phyloP scores from a whole-genome alignment of 805 yeast species.

The Barnettozyma salicaria region DNA sequence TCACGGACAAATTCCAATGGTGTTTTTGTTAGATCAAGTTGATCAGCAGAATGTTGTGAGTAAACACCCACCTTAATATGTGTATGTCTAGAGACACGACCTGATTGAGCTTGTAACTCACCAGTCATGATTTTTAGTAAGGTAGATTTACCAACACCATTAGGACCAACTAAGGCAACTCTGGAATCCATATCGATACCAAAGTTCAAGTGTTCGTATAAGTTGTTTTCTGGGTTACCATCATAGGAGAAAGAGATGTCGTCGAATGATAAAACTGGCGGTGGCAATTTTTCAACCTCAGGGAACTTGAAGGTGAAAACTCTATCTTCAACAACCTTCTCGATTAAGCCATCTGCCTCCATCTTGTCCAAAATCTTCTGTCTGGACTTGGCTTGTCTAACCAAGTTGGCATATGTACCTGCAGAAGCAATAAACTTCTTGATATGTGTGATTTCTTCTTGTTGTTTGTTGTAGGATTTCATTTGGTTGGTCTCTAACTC shows the following conservation, averaged over 20 bases:
- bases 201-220: constrained; percentile 85
- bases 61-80: constrained; percentile 98
- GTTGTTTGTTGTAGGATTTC: constrained; percentile 96
- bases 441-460: constrained; percentile 97
- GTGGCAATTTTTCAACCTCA: constrained; percentile 94
- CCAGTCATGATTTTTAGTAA: constrained; percentile 96
- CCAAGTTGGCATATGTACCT: constrained; percentile 98
- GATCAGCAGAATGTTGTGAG: constrained; percentile 98
- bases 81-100: constrained; percentile 95
- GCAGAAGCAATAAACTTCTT: constrained; percentile 99
- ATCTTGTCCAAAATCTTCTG: constrained; percentile 98
- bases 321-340: constrained; percentile 87
- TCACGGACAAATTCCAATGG: constrained; percentile 97
- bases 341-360: constrained; percentile 98
- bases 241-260: constrained; percentile 90
- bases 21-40: constrained; percentile 89
- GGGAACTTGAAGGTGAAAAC: constrained; percentile 94
- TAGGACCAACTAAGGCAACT: constrained; percentile 96
- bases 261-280: constrained; percentile 96
- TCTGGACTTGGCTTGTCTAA: constrained; percentile 97
- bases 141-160: constrained; percentile 98
- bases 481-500: constrained; percentile 96
- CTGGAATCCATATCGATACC: constrained; percentile 99
- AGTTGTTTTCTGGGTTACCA: constrained; percentile 74
- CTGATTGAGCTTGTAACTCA: constrained; percentile 78